These are phyloP conservation scores for Teunomyces aglyptinius DNA, from an alignment of 805 yeast genomes.

Conservation along the genomic window DNA sequence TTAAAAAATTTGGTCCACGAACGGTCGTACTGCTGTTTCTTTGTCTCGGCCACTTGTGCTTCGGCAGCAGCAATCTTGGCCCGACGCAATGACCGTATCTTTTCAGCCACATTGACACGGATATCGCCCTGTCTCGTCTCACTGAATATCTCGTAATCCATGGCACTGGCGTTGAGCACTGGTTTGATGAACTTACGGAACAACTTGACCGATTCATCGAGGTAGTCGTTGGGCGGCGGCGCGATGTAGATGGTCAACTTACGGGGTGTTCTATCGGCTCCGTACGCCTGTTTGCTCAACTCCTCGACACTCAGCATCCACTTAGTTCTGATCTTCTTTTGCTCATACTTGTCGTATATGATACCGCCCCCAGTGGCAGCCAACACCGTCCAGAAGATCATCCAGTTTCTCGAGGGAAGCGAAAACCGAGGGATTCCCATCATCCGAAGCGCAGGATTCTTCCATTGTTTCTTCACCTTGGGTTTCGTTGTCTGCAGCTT, in stretches of 20 bases:
- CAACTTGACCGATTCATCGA: slow-evolving; percentile 68
- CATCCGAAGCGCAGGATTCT: slow-evolving; percentile 77
- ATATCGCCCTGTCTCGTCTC: slow-evolving; percentile 90
- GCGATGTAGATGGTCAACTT: slow-evolving; percentile 80
- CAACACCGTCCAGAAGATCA: slow-evolving; percentile 76
- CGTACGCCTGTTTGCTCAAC: slow-evolving; percentile 46
- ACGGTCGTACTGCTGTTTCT: slow-evolving; percentile 11
- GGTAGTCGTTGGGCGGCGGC: slow-evolving; percentile 94
- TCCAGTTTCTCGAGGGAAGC: slow-evolving; percentile 91
- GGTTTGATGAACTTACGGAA: slow-evolving; percentile 86
- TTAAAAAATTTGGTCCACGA: slow-evolving; percentile 30
- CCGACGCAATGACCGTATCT: slow-evolving; percentile 67
- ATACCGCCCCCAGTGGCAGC: slow-evolving; percentile 70
- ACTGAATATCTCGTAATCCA: slow-evolving; percentile 75
- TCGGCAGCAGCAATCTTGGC: slow-evolving; percentile 17
- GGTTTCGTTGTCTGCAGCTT: background rate
- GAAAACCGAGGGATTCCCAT: slow-evolving; percentile 80
- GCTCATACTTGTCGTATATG: slow-evolving; percentile 75
- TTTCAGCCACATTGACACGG: slow-evolving; percentile 76
- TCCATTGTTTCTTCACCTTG: slow-evolving; percentile 42
- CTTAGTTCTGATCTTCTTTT: slow-evolving; percentile 57
- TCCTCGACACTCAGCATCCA: slow-evolving; percentile 63
- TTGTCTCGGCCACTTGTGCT: slow-evolving; percentile 5
- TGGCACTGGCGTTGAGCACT: slow-evolving; percentile 73
- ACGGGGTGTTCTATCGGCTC: slow-evolving; percentile 58